Conservation (phyloP, 2,329 filamentous ascomycete species). For the Ophiostoma quercus region DNA sequence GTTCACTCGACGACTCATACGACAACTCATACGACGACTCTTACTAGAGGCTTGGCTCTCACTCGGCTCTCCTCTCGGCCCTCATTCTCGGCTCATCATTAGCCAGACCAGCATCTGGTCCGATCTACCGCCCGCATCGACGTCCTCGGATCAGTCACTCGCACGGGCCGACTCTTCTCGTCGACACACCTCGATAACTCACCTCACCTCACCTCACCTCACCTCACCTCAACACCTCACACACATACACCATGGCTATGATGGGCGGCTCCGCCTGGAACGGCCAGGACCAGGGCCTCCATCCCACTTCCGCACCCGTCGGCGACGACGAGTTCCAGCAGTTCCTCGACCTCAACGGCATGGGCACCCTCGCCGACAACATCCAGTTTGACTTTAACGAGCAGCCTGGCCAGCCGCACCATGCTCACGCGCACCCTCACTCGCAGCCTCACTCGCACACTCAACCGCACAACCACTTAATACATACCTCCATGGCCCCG, state of each 20-base stretch:
- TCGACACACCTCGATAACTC: too few relatives aligned
- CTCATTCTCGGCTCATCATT: too few relatives aligned
- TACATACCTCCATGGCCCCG: slow-evolving; percentile 24
- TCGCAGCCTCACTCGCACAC: not conserved
- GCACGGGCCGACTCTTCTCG: too few relatives aligned
- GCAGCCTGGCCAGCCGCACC: slow-evolving; percentile 39
- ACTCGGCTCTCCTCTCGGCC: too few relatives aligned
- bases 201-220: not conserved
- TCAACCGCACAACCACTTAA: not conserved
- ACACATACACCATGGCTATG: slow-evolving; percentile 36
- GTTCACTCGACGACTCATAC: not conserved
- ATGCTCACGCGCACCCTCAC: slow-evolving; percentile 30
- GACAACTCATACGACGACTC: not conserved
- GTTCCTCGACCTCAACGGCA: slow-evolving; percentile 56
- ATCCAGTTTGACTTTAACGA: slow-evolving; percentile 57
- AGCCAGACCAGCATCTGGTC: too few relatives aligned
- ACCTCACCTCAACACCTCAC: not conserved
- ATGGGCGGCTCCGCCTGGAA: slow-evolving; percentile 54
- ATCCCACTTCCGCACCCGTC: slow-evolving; percentile 35
- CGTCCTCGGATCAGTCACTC: too few relatives aligned
- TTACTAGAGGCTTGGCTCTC: not conserved
- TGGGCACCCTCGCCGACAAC: slow-evolving; percentile 48
- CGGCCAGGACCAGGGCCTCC: slow-evolving; percentile 51
- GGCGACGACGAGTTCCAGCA: slow-evolving; percentile 60
- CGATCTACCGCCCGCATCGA: too few relatives aligned